A percentile compares a stretch with the other conserved stretches of the same genome.
Evolutionary conservation across 2,329 filamentous ascomycete species (phyloP).

Genomic region (Hypocrella siamensis): DNA sequence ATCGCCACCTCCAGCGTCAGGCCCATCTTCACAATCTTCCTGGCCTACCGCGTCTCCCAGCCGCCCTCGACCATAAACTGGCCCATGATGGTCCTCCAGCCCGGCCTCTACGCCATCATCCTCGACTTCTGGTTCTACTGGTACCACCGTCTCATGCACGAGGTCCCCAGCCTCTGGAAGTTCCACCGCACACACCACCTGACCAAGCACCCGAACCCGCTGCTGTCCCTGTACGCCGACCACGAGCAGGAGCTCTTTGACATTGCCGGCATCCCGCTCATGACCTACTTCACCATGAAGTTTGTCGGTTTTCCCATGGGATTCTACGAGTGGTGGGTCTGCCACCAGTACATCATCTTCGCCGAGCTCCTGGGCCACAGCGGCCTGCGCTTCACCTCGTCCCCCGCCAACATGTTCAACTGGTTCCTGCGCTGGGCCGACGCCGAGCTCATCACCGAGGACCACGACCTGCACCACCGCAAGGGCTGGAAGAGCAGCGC

Average conservation of each 20-base stretch:
- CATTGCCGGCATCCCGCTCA: slow-evolving; percentile 2
- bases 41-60: slow-evolving; percentile 1
- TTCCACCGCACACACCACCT: slow-evolving; percentile 4
- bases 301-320: slow-evolving; percentile 3
- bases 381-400: slow-evolving; percentile 1
- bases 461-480: slow-evolving; percentile 4
- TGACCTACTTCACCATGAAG: slow-evolving; percentile 4
- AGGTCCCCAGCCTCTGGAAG: slow-evolving; percentile 3
- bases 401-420: slow-evolving; percentile 3
- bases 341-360: slow-evolving; percentile 4
- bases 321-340: slow-evolving; percentile 5
- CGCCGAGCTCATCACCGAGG: slow-evolving; percentile 3
- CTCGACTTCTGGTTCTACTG: slow-evolving; percentile 5
- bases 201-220: slow-evolving; percentile 4
- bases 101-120: slow-evolving; percentile 1
- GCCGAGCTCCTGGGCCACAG: slow-evolving; percentile 4
- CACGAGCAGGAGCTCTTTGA: slow-evolving; percentile 4
- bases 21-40: slow-evolving; percentile 2
- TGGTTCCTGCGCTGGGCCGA: slow-evolving; percentile 1
- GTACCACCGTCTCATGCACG: slow-evolving; percentile 5
- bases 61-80: slow-evolving; percentile 2
- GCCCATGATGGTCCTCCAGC: slow-evolving; percentile 1
- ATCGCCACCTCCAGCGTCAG: slow-evolving; percentile 2
- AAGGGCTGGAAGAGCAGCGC: slow-evolving; percentile 5
- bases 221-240: slow-evolving; percentile 3